Percentiles rank a stretch among this genome's conserved stretches.
phyloP scores from a whole-genome alignment of 768 basidiomycete genomes.

The Mycena rosella region DNA sequence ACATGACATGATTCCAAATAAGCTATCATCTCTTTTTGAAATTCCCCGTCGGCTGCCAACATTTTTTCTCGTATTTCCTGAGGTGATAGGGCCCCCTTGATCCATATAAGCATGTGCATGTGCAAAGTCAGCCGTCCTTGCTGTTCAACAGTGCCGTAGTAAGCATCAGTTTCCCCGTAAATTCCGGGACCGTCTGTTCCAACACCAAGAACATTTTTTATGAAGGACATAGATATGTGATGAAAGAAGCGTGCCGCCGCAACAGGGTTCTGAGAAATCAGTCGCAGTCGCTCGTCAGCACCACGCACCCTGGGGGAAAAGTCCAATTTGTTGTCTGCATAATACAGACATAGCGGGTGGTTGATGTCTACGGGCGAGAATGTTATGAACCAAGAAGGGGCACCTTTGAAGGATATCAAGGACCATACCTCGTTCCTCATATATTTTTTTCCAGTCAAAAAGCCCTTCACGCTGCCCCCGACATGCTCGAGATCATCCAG shows the following conservation, averaged over 20 bases:
- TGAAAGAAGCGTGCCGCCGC: conserved; percentile 47
- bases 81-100: conserved; percentile 42
- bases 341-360: conserved; percentile 50
- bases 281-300: conserved; percentile 23
- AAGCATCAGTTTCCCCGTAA: conserved; percentile 50
- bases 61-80: conserved; percentile 49
- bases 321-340: conserved; percentile 36
- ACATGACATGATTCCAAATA: conserved; percentile 43
- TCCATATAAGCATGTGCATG: conserved; percentile 34
- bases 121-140: conserved; percentile 49
- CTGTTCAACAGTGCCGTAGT: conserved; percentile 51
- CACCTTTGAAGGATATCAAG: too few relatives aligned
- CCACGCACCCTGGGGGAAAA: conserved; percentile 28
- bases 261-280: conserved; percentile 43
- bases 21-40: conserved; percentile 34
- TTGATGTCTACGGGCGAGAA: conserved; percentile 46
- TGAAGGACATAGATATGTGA: neutral
- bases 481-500: neutral
- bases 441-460: neutral
- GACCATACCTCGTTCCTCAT: too few relatives aligned
- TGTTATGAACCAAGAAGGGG: conserved; percentile 39
- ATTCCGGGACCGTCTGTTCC: conserved; percentile 48
- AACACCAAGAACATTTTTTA: conserved; percentile 17
- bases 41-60: conserved; percentile 38
- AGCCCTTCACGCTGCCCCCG: neutral